Evolutionary conservation across 441 rosid species (phyloP).

Genomic region (Populus hybrid): DNA sequence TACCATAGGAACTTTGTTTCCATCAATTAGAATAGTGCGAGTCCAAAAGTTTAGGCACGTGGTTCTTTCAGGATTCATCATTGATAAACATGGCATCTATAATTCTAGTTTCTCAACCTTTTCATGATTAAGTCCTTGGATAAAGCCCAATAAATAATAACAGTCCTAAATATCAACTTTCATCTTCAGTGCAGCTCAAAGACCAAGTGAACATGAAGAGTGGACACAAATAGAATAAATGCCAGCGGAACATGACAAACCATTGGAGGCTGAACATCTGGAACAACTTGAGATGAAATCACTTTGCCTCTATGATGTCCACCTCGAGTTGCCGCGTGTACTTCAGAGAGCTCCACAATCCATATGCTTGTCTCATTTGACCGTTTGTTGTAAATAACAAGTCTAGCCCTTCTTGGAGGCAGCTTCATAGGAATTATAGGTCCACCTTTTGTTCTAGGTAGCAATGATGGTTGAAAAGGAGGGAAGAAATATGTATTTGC

Average conservation of each 20-base stretch:
- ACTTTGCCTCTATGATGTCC: slow-evolving; percentile 93
- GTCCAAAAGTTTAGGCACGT: background rate
- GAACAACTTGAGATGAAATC: slow-evolving; percentile 57
- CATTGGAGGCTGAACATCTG: slow-evolving; percentile 90
- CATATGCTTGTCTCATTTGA: slow-evolving; percentile 81
- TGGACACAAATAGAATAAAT: background rate
- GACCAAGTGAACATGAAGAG: background rate
- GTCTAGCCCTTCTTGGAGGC: slow-evolving; percentile 77
- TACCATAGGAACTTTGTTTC: background rate
- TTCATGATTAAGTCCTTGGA: background rate
- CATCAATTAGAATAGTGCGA: background rate
- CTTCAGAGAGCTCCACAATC: slow-evolving; percentile 77
- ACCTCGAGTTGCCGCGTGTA: slow-evolving; percentile 83
- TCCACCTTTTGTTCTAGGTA: slow-evolving; percentile 71
- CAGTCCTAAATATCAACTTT: background rate
- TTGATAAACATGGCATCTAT: background rate
- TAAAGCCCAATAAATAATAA: background rate
- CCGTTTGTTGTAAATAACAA: slow-evolving; percentile 67
- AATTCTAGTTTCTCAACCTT: background rate
- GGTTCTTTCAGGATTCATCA: background rate
- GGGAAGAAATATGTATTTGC: slow-evolving; percentile 94
- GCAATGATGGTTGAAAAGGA: slow-evolving; percentile 82
- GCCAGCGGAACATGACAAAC: slow-evolving; percentile 31
- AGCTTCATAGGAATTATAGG: slow-evolving; percentile 75
- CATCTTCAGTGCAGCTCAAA: background rate